Evolutionary conservation across 495 filamentous ascomycete genomes (phyloP).

Genomic region (Penicillium turbatum): DNA sequence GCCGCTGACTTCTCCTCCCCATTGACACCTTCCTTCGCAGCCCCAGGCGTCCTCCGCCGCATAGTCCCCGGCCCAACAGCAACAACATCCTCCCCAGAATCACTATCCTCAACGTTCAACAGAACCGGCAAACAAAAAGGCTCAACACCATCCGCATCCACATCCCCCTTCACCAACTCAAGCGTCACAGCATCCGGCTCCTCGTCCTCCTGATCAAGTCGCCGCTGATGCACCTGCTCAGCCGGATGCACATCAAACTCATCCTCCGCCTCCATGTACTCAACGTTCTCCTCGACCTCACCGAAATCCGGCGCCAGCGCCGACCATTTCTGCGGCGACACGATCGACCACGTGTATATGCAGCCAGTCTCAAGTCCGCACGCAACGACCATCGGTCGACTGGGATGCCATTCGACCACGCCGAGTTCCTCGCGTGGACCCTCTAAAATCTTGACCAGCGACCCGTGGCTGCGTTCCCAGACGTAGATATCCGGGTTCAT

Average conservation of each 20-base stretch:
- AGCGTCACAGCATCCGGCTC: conserved; percentile 81
- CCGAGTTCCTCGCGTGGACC: conserved; percentile 92
- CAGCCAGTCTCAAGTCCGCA: conserved; percentile 85
- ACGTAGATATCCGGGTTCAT: conserved; percentile 99
- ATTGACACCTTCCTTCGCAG: conserved; percentile 43
- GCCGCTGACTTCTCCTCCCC: conserved; percentile 6
- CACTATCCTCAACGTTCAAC: conserved; percentile 69
- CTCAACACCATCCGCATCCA: conserved; percentile 45
- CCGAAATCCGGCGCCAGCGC: conserved; percentile 94
- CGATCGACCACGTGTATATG: conserved; percentile 90
- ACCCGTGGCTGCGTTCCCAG: conserved; percentile 93
- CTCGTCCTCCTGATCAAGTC: conserved; percentile 84
- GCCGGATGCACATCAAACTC: conserved; percentile 97
- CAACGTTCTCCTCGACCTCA: conserved; percentile 96
- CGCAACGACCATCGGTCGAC: conserved; percentile 80
- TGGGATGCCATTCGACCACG: conserved; percentile 94
- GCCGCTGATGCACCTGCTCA: conserved; percentile 88
- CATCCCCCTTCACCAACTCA: conserved; percentile 57
- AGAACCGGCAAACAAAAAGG: conserved; percentile 84
- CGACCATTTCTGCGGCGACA: conserved; percentile 91
- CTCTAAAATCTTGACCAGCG: conserved; percentile 91
- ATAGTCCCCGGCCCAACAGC: conserved; percentile 80
- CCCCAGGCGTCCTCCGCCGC: conserved; percentile 66
- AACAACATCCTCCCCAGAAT: conserved; percentile 84
- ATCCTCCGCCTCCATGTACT: conserved; percentile 91